Evolutionary conservation across 257 asterid genomes (phyloP).

Genomic region (Primulina eburnea): DNA sequence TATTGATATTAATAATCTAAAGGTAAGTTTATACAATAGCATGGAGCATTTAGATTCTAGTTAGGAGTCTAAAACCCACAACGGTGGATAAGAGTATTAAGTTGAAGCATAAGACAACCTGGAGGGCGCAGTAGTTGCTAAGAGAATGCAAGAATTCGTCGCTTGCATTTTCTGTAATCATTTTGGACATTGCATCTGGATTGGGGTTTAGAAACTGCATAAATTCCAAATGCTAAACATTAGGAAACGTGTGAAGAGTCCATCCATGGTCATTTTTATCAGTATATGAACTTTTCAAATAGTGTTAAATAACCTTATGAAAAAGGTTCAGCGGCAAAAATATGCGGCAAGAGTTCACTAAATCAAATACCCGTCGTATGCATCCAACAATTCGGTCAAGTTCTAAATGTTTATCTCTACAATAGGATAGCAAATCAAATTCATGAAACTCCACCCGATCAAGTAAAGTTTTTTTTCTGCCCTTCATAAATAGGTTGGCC

Average conservation of each 20-base stretch:
- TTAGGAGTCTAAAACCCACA: conserved; percentile 13
- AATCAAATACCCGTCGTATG: conserved; percentile 86
- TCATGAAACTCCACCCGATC: too few relatives aligned
- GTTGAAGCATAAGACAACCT: conserved; percentile 47
- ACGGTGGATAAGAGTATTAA: conserved; percentile 19
- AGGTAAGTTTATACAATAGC: not conserved
- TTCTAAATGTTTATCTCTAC: conserved; percentile 81
- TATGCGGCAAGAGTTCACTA: conserved; percentile 4
- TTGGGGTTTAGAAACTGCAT: conserved; percentile 95
- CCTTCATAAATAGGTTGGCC: conserved; percentile 83
- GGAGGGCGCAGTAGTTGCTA: conserved; percentile 97
- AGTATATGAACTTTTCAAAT: not conserved
- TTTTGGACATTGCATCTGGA: conserved; percentile 99
- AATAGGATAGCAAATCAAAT: conserved; percentile 89
- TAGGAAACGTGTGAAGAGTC: not conserved
- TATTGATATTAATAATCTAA: too few relatives aligned
- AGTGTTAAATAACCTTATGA: too few relatives aligned
- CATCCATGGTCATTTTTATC: not conserved
- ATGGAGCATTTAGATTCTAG: conserved; percentile 20
- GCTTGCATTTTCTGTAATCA: conserved; percentile 93
- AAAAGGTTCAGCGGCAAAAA: too few relatives aligned
- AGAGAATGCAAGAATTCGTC: conserved; percentile 84
- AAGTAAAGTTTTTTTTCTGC: conserved; percentile 80
- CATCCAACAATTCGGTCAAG: conserved; percentile 98
- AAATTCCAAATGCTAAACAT: conserved; percentile 3